Base-by-base conservation (phyloP, 495 filamentous ascomycete genomes). In the Tuber melanosporum region DNA sequence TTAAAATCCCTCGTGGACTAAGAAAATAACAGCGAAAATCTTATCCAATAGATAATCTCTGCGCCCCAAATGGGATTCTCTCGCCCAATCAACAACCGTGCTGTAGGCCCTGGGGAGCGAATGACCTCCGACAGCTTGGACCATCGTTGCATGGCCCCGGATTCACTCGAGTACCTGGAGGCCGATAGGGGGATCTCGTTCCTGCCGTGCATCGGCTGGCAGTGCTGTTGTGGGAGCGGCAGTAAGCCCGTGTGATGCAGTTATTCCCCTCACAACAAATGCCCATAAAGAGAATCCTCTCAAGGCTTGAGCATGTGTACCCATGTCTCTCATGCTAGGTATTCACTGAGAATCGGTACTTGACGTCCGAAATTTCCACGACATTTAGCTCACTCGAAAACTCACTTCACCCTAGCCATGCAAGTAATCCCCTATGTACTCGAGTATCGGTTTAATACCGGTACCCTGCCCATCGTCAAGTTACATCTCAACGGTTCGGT, bases 1-100 rank as follows among this genome's bases (percentile, higher is more conserved):
- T 66, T 66, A 66, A 66, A 66, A 66, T 66, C 57, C 57, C 57
- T 66, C 57, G 57, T 66, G 26, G 32, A 66, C 49, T 14, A 52
- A n/a, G 47, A 52, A 52, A 52, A 52, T 52, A 52, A 15, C 26
- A 62, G n/a, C 17, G 32, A 36, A 66, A 66, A 66, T 66, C 57
- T 66, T 66, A 66, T 66, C 57, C 15, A 32, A 17, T 36, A 36
- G 57, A 66, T 66, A 66, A 66, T 66, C 32, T 66, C 32, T 66
- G 14, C 2, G 5, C 26, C 32, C 15, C 57, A 66, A 5, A 32
- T 17, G 26, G 3, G 10, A 49, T 36, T 36, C 57, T 36, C 12
- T 26, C 26, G 4, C 26, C 57, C 57, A 66, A 66, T 36, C 57
- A 66, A 17, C 14, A 19, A 14, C 26, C 15, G 9, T 32, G 15